phyloP scores from a whole-genome alignment of 2,329 filamentous ascomycete species.

The Verruconis gallopava region DNA sequence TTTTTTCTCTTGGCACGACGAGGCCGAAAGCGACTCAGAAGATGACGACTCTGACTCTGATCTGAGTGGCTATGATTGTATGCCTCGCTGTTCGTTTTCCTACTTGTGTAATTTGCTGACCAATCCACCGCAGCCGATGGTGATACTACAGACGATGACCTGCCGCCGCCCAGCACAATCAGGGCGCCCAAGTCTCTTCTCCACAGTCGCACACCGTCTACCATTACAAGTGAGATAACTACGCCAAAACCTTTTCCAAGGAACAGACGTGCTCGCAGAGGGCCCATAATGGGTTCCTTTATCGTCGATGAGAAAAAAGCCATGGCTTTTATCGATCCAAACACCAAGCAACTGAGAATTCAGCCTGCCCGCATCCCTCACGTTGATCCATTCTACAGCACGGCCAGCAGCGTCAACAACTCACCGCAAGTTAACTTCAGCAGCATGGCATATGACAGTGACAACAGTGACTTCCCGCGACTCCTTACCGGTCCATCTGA shows the following conservation, averaged over 20 bases:
- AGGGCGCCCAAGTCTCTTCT: conserved; percentile 37
- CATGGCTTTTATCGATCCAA: conserved; percentile 20
- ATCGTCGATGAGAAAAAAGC: conserved; percentile 20
- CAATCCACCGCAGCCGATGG: conserved; percentile 40
- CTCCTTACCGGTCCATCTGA: conserved; percentile 38
- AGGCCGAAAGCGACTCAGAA: conserved; percentile 16
- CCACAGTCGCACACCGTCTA: conserved; percentile 35
- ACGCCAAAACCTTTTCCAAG: conserved; percentile 26
- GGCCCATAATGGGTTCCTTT: conserved; percentile 22
- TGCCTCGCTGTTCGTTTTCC: conserved; percentile 20
- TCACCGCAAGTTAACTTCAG: conserved; percentile 25
- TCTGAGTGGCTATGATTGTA: conserved; percentile 48
- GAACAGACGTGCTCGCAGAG: conserved; percentile 12
- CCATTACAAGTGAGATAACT: conserved; percentile 23
- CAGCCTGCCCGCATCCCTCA: conserved; percentile 9
- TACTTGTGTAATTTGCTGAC: conserved; percentile 30
- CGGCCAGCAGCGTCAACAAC: conserved; percentile 26
- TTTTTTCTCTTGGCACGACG: conserved; percentile 20
- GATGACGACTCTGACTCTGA: conserved; percentile 33
- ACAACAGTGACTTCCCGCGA: conserved; percentile 27
- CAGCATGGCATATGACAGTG: conserved; percentile 20
- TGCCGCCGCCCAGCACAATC: conserved; percentile 34
- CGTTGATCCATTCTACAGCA: conserved; percentile 17
- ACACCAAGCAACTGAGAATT: conserved; percentile 18
- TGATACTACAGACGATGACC: conserved; percentile 48